Evolutionary conservation across 352 stramenopile genomes (phyloP), one percentile per base, ranked within the genome.

Genomic region (Pythium myriotylum): DNA sequence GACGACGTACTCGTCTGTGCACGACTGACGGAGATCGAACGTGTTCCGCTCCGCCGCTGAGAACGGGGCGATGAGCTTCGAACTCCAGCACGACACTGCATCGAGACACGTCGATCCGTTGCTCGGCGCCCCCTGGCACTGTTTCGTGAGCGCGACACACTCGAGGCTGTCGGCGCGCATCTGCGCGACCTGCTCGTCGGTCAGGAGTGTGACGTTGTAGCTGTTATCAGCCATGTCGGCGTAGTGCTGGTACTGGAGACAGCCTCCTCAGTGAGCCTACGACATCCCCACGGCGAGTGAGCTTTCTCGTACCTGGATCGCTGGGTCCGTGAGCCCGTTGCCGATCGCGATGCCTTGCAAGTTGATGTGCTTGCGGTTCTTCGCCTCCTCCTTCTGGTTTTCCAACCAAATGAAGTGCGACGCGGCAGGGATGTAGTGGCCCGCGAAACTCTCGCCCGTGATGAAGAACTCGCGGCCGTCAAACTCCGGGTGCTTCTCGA

Each of bases 11-110:
- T 87, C 67, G 46, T 76, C 78, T 53, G 50, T 47, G 55, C 85
- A 94, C 13, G 59, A 13, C 42, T 85, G 24, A 8, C 86, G 82
- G 19, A 95, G 80, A 56, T 95, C 85, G 62, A 93, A 93, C 17
- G 72, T 68, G 59, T 94, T 94, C 33, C 81, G 78, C 29, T 77
- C 72, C 37, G 72, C 65, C 3, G 42, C 47, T 14, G 73, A 56
- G 13, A 89, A 47, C 4, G 75, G 81, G 4, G 53, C 22, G 5
- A 84, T 49, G 12, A 89, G 60, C 7, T 71, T 68, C 22, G 57
- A 49, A 3, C 55, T 40, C 43, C 84, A 92, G 22, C 74, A 85
- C 0, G 39, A 58, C 1, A 72, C 63, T 1, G 68, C 78, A 17
- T 81, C 68, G 22, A 48, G 54, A 54, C 76, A 89, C 13, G 70